Conservation (phyloP, 1,284 basidiomycete species). For the Cronartium quercuum region DNA sequence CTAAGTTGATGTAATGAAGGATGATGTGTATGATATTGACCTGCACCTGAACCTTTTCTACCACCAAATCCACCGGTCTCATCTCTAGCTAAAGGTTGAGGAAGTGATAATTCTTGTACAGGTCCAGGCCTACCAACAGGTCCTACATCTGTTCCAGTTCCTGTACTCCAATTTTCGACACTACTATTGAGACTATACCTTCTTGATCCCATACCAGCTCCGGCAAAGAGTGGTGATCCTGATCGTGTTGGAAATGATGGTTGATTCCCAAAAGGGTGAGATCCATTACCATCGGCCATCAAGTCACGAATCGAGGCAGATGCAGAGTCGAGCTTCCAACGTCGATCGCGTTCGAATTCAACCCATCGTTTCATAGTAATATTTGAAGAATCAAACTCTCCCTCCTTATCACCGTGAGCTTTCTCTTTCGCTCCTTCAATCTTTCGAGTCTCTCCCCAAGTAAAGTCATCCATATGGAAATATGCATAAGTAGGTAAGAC, state of each 20-base stretch:
- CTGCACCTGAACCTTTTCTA: background rate
- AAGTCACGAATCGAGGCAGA: constrained; percentile 64
- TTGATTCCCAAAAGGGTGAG: background rate
- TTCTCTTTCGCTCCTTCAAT: constrained; percentile 44
- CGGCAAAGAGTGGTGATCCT: background rate
- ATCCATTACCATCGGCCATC: constrained; percentile 55
- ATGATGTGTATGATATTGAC: background rate
- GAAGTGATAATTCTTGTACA: constrained; percentile 32
- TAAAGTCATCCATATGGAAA: constrained; percentile 52
- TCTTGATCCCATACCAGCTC: background rate
- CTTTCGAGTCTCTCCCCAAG: constrained; percentile 51
- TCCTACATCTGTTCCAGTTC: constrained; percentile 14
- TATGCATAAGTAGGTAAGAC: constrained; percentile 47
- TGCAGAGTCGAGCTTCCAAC: constrained; percentile 70
- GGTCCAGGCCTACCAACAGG: background rate
- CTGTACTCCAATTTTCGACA: constrained; percentile 27
- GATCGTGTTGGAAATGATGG: background rate
- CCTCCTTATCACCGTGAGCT: constrained; percentile 58
- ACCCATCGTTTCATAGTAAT: constrained; percentile 99
- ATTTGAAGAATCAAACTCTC: constrained; percentile 88
- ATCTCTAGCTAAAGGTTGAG: constrained; percentile 36
- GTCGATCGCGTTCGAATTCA: constrained; percentile 91
- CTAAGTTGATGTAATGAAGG: constrained; percentile 5
- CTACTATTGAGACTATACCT: constrained; percentile 20
- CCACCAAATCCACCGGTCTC: background rate